Evolutionary conservation across 805 yeast species (phyloP).

Genomic region (Schizosaccharomyces octosporus): DNA sequence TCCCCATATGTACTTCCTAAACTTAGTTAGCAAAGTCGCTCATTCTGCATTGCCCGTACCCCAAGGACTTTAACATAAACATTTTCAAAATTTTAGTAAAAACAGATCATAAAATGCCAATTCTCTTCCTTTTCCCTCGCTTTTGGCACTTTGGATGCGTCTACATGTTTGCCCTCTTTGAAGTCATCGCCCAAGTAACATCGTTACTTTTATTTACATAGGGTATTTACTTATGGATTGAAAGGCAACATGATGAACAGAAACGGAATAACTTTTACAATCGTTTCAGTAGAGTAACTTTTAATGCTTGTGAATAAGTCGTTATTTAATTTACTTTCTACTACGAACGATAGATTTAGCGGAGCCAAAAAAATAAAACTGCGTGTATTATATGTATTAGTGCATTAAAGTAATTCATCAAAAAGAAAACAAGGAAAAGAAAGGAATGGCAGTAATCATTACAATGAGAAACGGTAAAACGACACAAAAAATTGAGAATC

Average conservation of each 20-base stretch:
- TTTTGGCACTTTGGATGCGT: not conserved
- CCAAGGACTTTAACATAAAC: constrained; percentile 1
- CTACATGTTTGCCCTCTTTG: not conserved
- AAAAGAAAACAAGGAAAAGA: too few relatives aligned
- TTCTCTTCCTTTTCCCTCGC: not conserved
- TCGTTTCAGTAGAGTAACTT: too few relatives aligned
- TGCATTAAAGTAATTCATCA: too few relatives aligned
- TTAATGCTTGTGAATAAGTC: too few relatives aligned
- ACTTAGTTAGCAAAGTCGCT: not conserved
- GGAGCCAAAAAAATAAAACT: too few relatives aligned
- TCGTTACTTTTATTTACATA: not conserved
- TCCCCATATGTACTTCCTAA: constrained; percentile 2
- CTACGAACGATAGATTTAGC: too few relatives aligned
- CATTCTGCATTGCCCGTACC: not conserved
- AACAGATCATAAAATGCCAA: not conserved
- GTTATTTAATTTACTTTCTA: too few relatives aligned
- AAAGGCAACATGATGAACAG: not conserved
- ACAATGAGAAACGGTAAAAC: too few relatives aligned
- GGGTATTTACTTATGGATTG: not conserved
- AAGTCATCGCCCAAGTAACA: not conserved
- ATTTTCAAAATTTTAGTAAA: not conserved
- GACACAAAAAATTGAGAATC: too few relatives aligned
- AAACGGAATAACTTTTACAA: not conserved
- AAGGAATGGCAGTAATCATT: too few relatives aligned
- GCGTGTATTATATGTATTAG: too few relatives aligned